Evolutionary conservation across 106 monocot species (phyloP).

Genomic region (Dendrobium officinale): DNA sequence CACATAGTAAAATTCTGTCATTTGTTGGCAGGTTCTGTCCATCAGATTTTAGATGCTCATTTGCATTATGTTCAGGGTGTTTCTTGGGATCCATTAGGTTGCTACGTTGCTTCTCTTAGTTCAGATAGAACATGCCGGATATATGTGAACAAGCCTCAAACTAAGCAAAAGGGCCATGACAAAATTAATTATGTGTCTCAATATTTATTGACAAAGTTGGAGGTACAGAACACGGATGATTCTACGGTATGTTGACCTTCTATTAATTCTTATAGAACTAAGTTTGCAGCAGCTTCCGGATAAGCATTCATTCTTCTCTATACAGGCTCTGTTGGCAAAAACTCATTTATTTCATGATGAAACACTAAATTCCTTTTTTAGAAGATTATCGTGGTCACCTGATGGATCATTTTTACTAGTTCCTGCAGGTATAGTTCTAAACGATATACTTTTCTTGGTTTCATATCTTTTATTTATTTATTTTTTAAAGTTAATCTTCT

Average conservation of each 20-base stretch:
- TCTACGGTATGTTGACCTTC: slow-evolving; percentile 42
- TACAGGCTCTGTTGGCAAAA: slow-evolving; percentile 37
- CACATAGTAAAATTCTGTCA: background rate
- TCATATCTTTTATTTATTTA: background rate
- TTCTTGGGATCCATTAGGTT: slow-evolving; percentile 88
- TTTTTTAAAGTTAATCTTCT: background rate
- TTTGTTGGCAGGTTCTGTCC: slow-evolving; percentile 56
- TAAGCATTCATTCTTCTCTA: slow-evolving; percentile 7
- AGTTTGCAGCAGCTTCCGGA: background rate
- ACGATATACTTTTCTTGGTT: too few species aligned
- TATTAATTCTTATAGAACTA: background rate
- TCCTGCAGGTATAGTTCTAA: slow-evolving; percentile 56
- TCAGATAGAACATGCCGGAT: slow-evolving; percentile 90
- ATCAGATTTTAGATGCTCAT: slow-evolving; percentile 90
- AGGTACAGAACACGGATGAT: slow-evolving; percentile 50
- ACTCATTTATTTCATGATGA: slow-evolving; percentile 90
- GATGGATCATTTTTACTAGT: slow-evolving; percentile 91
- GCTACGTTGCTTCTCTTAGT: slow-evolving; percentile 88
- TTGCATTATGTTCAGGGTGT: slow-evolving; percentile 98
- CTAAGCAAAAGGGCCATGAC: slow-evolving; percentile 48
- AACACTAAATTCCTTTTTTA: slow-evolving; percentile 88
- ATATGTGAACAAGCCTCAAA: slow-evolving; percentile 61
- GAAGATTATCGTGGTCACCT: slow-evolving; percentile 89
- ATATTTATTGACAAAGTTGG: slow-evolving; percentile 55
- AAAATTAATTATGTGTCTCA: slow-evolving; percentile 81